A percentile compares a stretch with the other conserved stretches of the same genome.
These are phyloP conservation scores for Lonicera japonica DNA, from an alignment of 129 eudicot genomes.

Conservation along the genomic window DNA sequence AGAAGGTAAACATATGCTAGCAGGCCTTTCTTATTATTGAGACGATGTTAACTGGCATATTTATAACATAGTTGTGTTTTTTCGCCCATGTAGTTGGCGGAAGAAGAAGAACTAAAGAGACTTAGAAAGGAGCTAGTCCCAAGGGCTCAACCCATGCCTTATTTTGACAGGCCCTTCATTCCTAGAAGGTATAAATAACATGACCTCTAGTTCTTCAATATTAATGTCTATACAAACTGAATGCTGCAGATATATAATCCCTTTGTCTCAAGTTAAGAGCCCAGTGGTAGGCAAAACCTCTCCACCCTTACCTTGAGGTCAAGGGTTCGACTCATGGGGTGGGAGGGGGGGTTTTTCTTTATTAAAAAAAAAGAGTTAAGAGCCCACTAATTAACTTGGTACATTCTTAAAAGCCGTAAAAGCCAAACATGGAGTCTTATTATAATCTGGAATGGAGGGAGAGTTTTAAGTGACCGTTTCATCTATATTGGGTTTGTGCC, in stretches of 20 bases:
- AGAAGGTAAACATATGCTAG: constrained; percentile 42
- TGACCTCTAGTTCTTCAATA: background rate
- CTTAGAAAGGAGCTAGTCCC: constrained; percentile 90
- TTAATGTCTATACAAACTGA: no score
- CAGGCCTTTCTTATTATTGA: background rate
- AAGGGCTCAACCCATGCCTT: constrained; percentile 98
- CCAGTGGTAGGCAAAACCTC: no score
- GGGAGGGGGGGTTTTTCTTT: no score
- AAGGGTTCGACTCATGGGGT: no score
- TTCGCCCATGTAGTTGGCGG: constrained; percentile 51
- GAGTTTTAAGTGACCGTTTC: background rate
- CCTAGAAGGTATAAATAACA: constrained; percentile 60
- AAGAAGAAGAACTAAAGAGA: constrained; percentile 82
- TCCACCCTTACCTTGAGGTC: no score
- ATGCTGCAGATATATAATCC: no score
- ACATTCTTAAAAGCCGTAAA: no score
- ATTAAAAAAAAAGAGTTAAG: no score
- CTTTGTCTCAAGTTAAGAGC: no score
- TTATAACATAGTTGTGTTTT: background rate
- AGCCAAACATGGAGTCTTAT: no score
- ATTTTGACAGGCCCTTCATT: constrained; percentile 82
- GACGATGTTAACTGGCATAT: background rate
- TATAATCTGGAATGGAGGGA: no score
- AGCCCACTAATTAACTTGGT: no score
- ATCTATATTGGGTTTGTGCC: background rate